Conservation (phyloP, 2,329 filamentous ascomycete genomes). For the Fusarium poae region DNA sequence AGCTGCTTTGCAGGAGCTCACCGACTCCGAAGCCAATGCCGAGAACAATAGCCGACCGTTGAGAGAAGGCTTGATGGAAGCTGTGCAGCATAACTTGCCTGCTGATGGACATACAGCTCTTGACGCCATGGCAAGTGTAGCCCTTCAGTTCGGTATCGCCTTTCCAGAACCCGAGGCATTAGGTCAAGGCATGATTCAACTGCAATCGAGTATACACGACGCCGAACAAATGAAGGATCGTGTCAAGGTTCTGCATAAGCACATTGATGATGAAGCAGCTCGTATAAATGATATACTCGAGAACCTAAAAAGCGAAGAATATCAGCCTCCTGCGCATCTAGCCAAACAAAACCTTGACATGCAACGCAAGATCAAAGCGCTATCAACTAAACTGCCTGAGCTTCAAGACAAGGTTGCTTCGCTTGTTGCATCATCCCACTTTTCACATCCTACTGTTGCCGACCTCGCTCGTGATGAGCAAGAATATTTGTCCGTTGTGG, state of each 20-base stretch:
- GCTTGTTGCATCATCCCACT: constrained; percentile 52
- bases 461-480: constrained; percentile 70
- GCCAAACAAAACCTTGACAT: constrained; percentile 80
- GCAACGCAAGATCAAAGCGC: constrained; percentile 76
- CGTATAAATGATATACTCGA: constrained; percentile 56
- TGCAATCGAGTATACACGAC: constrained; percentile 67
- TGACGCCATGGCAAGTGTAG: constrained; percentile 67
- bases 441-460: constrained; percentile 65
- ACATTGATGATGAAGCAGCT: constrained; percentile 66
- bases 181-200: constrained; percentile 64
- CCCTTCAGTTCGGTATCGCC: constrained; percentile 64
- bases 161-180: constrained; percentile 64
- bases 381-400: constrained; percentile 76
- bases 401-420: constrained; percentile 63
- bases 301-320: constrained; percentile 61
- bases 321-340: constrained; percentile 69
- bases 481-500: constrained; percentile 68
- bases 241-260: constrained; percentile 66
- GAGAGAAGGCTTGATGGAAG: constrained; percentile 61
- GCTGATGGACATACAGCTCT: constrained; percentile 68
- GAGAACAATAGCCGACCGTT: constrained; percentile 49
- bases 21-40: constrained; percentile 27
- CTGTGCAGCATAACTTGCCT: constrained; percentile 67
- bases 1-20: constrained; percentile 68
- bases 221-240: constrained; percentile 69